A percentile compares a stretch with the other conserved stretches of the same genome.
phyloP scores from a whole-genome alignment of 305 asterid genomes.

The Rubia peregrina region DNA sequence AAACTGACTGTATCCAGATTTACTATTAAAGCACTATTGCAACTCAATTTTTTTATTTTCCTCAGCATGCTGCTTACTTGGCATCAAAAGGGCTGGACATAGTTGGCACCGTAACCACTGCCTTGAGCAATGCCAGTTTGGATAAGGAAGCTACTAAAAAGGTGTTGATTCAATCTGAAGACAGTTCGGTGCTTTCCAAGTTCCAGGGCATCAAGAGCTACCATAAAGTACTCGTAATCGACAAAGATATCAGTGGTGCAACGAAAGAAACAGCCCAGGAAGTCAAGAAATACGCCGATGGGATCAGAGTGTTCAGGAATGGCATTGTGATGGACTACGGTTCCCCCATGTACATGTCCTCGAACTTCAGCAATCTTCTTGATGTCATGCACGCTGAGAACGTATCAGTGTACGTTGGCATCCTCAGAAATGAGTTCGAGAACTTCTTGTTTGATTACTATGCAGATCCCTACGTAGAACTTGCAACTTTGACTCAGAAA shows the following conservation, averaged over 20 bases:
- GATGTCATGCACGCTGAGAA: conserved; percentile 69
- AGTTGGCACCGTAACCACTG: conserved; percentile 44
- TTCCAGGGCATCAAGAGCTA: conserved; percentile 49
- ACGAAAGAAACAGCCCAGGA: conserved; percentile 44
- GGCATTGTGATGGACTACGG: conserved; percentile 35
- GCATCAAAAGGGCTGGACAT: conserved; percentile 74
- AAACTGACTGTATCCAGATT: not conserved
- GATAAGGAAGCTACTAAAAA: conserved; percentile 56
- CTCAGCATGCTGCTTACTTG: conserved; percentile 72
- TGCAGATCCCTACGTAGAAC: conserved; percentile 76
- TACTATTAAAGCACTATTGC: not conserved
- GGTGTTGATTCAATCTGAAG: conserved; percentile 72
- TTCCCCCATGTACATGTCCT: conserved; percentile 33
- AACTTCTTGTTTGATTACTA: conserved; percentile 60
- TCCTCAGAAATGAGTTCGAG: conserved; percentile 60
- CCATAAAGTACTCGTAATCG: conserved; percentile 50
- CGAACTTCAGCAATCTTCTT: conserved; percentile 45
- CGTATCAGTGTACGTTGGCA: conserved; percentile 61
- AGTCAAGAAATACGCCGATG: conserved; percentile 73
- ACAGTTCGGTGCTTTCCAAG: conserved; percentile 58
- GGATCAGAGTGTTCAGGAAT: conserved; percentile 48
- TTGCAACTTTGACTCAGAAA: conserved; percentile 37
- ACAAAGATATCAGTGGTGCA: conserved; percentile 40
- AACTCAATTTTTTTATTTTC: not conserved
- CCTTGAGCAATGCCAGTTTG: conserved; percentile 56